phyloP scores from a whole-genome alignment of 2,329 filamentous ascomycete species.

The Myriangium duriaei region DNA sequence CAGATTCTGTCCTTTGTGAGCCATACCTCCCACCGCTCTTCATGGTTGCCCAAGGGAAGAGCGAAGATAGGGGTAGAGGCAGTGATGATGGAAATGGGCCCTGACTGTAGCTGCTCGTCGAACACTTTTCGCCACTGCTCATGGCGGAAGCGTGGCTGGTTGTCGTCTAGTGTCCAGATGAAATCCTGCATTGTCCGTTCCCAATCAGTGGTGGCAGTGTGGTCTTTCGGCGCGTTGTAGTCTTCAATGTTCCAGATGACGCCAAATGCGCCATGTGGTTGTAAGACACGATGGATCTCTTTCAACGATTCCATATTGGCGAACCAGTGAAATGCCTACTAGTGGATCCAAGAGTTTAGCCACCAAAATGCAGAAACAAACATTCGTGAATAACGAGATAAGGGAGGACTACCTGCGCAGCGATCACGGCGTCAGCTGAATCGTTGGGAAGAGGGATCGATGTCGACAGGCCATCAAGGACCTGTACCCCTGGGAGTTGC shows the following conservation, averaged over 20 bases:
- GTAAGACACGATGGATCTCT: slow-evolving; percentile 56
- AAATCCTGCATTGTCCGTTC: slow-evolving; percentile 50
- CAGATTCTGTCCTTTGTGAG: slow-evolving; percentile 48
- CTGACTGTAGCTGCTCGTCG: slow-evolving; percentile 42
- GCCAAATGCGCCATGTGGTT: slow-evolving; percentile 47
- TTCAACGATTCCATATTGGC: slow-evolving; percentile 48
- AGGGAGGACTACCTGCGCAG: slow-evolving; percentile 59
- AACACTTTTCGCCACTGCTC: slow-evolving; percentile 53
- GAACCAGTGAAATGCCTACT: slow-evolving; percentile 45
- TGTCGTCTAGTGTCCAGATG: slow-evolving; percentile 44
- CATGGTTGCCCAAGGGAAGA: slow-evolving; percentile 47
- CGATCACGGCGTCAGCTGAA: slow-evolving; percentile 53
- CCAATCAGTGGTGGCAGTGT: slow-evolving; percentile 47
- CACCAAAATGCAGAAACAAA: no score
- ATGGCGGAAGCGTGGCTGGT: slow-evolving; percentile 53
- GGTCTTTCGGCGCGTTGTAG: slow-evolving; percentile 51
- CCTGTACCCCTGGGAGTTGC: slow-evolving; percentile 40
- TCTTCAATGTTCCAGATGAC: slow-evolving; percentile 66
- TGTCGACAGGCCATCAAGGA: slow-evolving; percentile 46
- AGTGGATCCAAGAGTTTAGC: no score
- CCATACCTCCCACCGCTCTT: slow-evolving; percentile 45
- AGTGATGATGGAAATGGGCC: slow-evolving; percentile 33
- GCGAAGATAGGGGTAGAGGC: slow-evolving; percentile 43
- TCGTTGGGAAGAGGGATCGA: slow-evolving; percentile 43
- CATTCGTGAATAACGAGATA: no score